phyloP scores from a whole-genome alignment of 441 rosid species.

The Populus hybrid region DNA sequence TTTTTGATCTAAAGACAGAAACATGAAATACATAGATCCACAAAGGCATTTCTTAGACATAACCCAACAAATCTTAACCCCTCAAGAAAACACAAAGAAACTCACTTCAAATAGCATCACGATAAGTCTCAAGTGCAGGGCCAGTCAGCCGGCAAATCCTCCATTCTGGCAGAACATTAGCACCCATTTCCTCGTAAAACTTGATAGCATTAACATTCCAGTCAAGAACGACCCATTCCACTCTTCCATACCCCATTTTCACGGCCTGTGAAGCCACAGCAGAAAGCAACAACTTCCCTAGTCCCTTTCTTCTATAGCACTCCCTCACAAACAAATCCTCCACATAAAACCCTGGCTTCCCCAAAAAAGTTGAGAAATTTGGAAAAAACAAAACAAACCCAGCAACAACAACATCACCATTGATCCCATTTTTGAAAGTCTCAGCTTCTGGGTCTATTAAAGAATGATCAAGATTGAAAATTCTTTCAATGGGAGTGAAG shows the following conservation, averaged over 20 bases:
- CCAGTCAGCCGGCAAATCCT: conserved; percentile 87
- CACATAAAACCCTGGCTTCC: conserved; percentile 71
- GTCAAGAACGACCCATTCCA: conserved; percentile 86
- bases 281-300: conserved; percentile 61
- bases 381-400: too few relatives aligned
- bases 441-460: too few relatives aligned
- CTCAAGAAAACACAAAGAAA: not conserved
- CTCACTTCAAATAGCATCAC: conserved; percentile 16
- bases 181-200: conserved; percentile 79
- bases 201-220: conserved; percentile 47
- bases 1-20: not conserved
- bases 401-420: too few relatives aligned
- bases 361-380: conserved; percentile 32
- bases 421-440: too few relatives aligned
- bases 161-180: conserved; percentile 67
- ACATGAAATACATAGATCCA: not conserved
- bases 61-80: not conserved
- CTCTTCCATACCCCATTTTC: conserved; percentile 88
- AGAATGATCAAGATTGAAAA: too few relatives aligned
- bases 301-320: conserved; percentile 72
- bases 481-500: too few relatives aligned
- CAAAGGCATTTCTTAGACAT: not conserved
- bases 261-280: conserved; percentile 87
- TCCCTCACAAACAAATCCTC: conserved; percentile 86
- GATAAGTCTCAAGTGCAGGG: conserved; percentile 61